Evolutionary conservation across 192 early-diverging fungal species (phyloP), one percentile per base, ranked within the genome.

Genomic region (Irineochytrium annulatum): DNA sequence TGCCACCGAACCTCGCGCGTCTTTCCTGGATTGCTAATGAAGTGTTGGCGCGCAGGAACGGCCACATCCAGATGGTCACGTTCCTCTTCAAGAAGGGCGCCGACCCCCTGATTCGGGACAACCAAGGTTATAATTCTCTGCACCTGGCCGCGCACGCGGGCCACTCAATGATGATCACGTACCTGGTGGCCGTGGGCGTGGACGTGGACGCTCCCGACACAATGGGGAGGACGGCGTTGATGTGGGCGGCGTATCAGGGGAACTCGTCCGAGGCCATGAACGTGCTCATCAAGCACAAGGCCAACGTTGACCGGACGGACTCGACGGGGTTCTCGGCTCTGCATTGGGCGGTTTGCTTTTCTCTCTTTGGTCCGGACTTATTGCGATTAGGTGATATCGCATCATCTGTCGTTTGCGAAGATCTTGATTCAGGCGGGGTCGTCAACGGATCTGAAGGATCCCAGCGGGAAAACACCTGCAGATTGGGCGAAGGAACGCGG

Each of bases 231-330:
- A 98, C 96, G 13, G 77, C 90, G 43, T 75, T 98, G 26, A 95
- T 96, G 91, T 98, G 96, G 96, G 86, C 90, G 0, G 87, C 89
- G 0, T 97, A 95, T 66, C 88, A 92, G 67, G 88, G 87, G 1
- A 89, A 91, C 68, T 77, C 84, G 30, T 58, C 82, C 8, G 76
- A 78, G 24, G 79, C 83, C 28, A 76, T 91, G 6, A 79, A 86
- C 46, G 72, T 89, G 31, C 71, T 97, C 28, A 54, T 97, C 26
- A 73, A 75, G 26, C 68, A 83, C 28, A 87, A 86, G 16, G 91
- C 94, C 2, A 77, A 68, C 2, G 59, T 94, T 16, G 78, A 88
- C 31, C 70, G 81, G 19, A 72, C 66, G 34, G 94, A 97, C 67
- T 68, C 75, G 33, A 79, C 80, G 20, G 84, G 87, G 57, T 87